These are phyloP conservation scores for Lumnitzera littorea DNA, from an alignment of 345 rosid genomes.

Conservation along the genomic window DNA sequence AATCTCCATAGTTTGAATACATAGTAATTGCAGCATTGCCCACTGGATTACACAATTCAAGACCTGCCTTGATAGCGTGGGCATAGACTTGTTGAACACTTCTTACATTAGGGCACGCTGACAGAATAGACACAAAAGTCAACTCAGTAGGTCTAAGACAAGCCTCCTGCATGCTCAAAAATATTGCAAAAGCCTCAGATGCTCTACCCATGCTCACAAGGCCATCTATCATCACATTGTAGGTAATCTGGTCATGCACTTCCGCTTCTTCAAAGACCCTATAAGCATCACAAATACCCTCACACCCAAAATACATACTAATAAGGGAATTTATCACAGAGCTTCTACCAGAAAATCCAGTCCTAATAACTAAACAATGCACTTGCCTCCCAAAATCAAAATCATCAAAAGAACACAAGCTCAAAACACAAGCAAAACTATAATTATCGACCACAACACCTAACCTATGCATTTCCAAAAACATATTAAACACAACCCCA, in stretches of 20 bases:
- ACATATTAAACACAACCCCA: slow-evolving; percentile 38
- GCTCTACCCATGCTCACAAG: slow-evolving; percentile 32
- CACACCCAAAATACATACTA: slow-evolving; percentile 55
- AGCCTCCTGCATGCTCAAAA: slow-evolving; percentile 39
- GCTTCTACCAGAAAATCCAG: slow-evolving; percentile 33
- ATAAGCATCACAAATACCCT: slow-evolving; percentile 25
- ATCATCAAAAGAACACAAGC: slow-evolving; percentile 33
- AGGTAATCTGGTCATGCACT: slow-evolving; percentile 46
- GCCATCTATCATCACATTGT: slow-evolving; percentile 67
- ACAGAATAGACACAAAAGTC: slow-evolving; percentile 51
- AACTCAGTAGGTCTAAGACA: slow-evolving; percentile 48
- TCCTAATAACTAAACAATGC: slow-evolving; percentile 49
- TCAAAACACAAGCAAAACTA: slow-evolving; percentile 59
- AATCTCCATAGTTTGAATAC: slow-evolving; percentile 41
- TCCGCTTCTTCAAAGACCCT: slow-evolving; percentile 44
- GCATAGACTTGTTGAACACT: slow-evolving; percentile 44
- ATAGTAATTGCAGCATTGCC: slow-evolving; percentile 55
- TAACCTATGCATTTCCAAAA: slow-evolving; percentile 44
- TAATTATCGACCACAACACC: slow-evolving; percentile 56
- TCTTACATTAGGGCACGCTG: slow-evolving; percentile 27
- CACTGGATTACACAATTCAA: slow-evolving; percentile 41
- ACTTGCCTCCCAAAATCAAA: slow-evolving; percentile 54
- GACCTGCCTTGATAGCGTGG: slow-evolving; percentile 44
- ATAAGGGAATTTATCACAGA: slow-evolving; percentile 60
- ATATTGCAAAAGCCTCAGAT: slow-evolving; percentile 33